Evolutionary conservation across 495 filamentous ascomycete genomes (phyloP).

Genomic region (Aspergillus mulundensis): DNA sequence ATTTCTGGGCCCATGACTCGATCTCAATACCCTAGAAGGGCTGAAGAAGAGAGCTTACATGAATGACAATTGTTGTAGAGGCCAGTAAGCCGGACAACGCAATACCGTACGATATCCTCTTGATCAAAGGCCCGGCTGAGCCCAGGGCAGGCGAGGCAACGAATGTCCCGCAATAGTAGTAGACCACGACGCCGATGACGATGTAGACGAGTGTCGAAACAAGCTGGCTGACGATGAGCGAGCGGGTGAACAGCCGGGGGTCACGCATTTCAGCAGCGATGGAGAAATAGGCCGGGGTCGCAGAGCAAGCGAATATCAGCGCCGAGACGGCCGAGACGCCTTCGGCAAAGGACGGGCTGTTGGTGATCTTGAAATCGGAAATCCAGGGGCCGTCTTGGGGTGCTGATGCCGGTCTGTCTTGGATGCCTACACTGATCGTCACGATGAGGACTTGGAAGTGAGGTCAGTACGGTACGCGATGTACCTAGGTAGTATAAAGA

Average conservation of each 20-base stretch:
- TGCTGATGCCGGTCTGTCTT: constrained; percentile 36
- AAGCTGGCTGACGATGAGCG: constrained; percentile 42
- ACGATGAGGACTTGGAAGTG: constrained; percentile 57
- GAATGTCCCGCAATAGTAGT: constrained; percentile 61
- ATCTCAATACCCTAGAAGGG: no score
- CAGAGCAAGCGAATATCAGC: constrained; percentile 62
- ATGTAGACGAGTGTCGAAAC: constrained; percentile 60
- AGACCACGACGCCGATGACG: constrained; percentile 61
- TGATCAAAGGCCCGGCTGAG: constrained; percentile 54
- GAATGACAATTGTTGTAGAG: constrained; percentile 26
- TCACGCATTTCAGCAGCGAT: constrained; percentile 74
- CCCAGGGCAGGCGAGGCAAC: constrained; percentile 68
- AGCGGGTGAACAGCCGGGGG: constrained; percentile 54
- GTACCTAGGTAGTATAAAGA: neutral
- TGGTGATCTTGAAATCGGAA: constrained; percentile 30
- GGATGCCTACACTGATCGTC: constrained; percentile 62
- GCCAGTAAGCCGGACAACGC: constrained; percentile 55
- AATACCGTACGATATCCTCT: constrained; percentile 69
- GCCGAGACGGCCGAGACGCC: constrained; percentile 61
- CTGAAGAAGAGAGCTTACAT: no score
- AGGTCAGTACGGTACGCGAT: no score
- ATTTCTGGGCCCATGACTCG: no score
- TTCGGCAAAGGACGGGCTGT: constrained; percentile 27
- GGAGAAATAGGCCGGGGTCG: constrained; percentile 62
- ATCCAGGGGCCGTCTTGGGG: constrained; percentile 24